Evolutionary conservation across 148 eudicot genomes (phyloP).

Genomic region (Rhododendron ovatum): DNA sequence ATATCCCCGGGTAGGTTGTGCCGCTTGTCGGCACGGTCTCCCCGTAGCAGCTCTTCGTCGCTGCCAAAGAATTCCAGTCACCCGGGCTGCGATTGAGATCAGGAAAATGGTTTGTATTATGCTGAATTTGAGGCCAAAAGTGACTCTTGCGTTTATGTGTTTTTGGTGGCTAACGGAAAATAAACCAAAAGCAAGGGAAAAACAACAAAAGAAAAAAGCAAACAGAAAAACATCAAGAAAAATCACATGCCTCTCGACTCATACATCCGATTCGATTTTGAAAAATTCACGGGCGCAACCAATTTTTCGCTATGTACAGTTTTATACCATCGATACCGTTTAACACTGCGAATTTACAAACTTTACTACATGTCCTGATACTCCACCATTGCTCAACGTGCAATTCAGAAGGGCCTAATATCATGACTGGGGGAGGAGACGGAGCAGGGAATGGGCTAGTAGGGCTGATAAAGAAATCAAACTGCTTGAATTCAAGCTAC

Average conservation of each 20-base stretch:
- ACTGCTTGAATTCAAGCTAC: not conserved
- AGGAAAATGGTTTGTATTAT: not conserved
- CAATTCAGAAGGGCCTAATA: too few relatives aligned
- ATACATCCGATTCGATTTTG: too few relatives aligned
- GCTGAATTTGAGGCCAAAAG: not conserved
- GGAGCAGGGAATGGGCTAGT: too few relatives aligned
- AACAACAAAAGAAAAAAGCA: not conserved
- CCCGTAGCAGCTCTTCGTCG: slow-evolving; percentile 62
- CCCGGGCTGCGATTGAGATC: slow-evolving; percentile 45
- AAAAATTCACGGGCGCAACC: too few relatives aligned
- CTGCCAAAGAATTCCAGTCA: slow-evolving; percentile 11
- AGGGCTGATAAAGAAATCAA: not conserved
- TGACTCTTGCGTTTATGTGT: not conserved
- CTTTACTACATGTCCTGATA: too few relatives aligned
- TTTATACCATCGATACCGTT: too few relatives aligned
- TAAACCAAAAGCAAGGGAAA: not conserved
- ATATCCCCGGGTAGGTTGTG: slow-evolving; percentile 32
- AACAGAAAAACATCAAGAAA: not conserved
- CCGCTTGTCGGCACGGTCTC: slow-evolving; percentile 60
- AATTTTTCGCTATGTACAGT: too few relatives aligned
- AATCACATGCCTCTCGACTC: too few relatives aligned
- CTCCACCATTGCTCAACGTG: too few relatives aligned
- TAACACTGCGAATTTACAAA: too few relatives aligned
- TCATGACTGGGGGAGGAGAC: too few relatives aligned
- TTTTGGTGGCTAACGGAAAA: not conserved